phyloP scores from a whole-genome alignment of 257 asterid species.

The Buddleja alternifolia region DNA sequence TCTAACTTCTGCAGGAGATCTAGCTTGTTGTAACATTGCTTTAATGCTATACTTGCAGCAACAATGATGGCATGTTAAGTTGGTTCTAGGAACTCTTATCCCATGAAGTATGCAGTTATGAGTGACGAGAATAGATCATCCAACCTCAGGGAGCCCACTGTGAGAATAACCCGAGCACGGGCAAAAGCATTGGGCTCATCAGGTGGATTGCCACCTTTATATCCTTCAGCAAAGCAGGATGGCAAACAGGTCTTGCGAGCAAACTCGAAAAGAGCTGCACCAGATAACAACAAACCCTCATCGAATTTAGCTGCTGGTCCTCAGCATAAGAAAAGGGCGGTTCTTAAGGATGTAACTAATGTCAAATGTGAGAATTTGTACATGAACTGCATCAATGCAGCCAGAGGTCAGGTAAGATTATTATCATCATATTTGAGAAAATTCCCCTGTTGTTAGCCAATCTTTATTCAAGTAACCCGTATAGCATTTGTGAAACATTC shows the following conservation, averaged over 20 bases:
- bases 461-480: not conserved
- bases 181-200: conserved; percentile 64
- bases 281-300: conserved; percentile 44
- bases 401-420: conserved; percentile 55
- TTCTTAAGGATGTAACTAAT: conserved; percentile 86
- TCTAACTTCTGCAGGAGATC: conserved; percentile 2
- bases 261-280: conserved; percentile 67
- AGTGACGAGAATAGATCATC: conserved; percentile 57
- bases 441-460: conserved; percentile 15
- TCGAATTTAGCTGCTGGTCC: conserved; percentile 39
- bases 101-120: conserved; percentile 55
- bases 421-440: conserved; percentile 3
- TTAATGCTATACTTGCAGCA: conserved; percentile 46
- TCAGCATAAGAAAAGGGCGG: conserved; percentile 73
- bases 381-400: conserved; percentile 49
- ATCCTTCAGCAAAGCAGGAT: conserved; percentile 59
- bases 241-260: conserved; percentile 48
- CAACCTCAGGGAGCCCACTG: conserved; percentile 41
- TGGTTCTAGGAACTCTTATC: conserved; percentile 28
- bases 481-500: conserved; percentile 6
- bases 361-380: conserved; percentile 51
- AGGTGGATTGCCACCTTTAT: conserved; percentile 70
- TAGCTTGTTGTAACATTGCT: conserved; percentile 26
- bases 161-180: conserved; percentile 79
- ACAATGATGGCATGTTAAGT: conserved; percentile 42